phyloP scores from a whole-genome alignment of 2,329 filamentous ascomycete genomes.

The Metarhizium sp. region DNA sequence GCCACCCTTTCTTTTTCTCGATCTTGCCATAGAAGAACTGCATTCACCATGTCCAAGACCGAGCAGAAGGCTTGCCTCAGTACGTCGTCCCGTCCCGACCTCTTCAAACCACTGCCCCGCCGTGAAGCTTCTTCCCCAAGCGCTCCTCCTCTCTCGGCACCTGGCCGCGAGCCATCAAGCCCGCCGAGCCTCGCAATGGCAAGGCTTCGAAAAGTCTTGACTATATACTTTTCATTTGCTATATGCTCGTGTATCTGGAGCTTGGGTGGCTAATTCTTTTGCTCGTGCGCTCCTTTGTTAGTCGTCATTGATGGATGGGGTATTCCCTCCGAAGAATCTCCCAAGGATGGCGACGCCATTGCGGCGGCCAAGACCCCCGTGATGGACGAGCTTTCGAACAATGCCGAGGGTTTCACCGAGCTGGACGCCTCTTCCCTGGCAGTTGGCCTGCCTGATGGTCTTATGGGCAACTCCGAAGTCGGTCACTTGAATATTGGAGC shows the following conservation, averaged over 20 bases:
- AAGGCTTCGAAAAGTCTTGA: constrained; percentile 13
- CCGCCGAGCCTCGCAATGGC: not conserved
- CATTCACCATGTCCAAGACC: constrained; percentile 39
- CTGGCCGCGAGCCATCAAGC: constrained; percentile 10
- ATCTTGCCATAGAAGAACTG: not conserved
- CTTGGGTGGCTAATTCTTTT: constrained; percentile 50
- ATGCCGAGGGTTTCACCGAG: constrained; percentile 76
- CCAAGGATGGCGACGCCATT: constrained; percentile 89
- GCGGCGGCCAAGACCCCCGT: constrained; percentile 83
- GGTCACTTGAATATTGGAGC: constrained; percentile 98
- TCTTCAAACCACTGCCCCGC: constrained; percentile 15
- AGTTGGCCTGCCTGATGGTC: constrained; percentile 87
- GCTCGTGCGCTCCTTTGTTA: constrained; percentile 39
- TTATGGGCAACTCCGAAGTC: constrained; percentile 99
- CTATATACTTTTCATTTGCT: constrained; percentile 37
- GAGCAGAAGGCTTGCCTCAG: constrained; percentile 54
- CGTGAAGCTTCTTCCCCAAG: constrained; percentile 4
- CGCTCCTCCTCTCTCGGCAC: constrained; percentile 9
- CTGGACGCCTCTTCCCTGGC: constrained; percentile 94
- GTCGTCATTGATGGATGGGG: constrained; percentile 99
- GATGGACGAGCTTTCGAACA: constrained; percentile 87
- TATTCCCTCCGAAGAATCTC: constrained; percentile 69
- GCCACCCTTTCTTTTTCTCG: not conserved
- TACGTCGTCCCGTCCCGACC: constrained; percentile 35
- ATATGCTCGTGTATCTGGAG: constrained; percentile 47